Percentiles rank a stretch among this genome's conserved stretches.
Evolutionary conservation across 345 rosid genomes (phyloP).

Genomic region (Sapria himalayana): DNA sequence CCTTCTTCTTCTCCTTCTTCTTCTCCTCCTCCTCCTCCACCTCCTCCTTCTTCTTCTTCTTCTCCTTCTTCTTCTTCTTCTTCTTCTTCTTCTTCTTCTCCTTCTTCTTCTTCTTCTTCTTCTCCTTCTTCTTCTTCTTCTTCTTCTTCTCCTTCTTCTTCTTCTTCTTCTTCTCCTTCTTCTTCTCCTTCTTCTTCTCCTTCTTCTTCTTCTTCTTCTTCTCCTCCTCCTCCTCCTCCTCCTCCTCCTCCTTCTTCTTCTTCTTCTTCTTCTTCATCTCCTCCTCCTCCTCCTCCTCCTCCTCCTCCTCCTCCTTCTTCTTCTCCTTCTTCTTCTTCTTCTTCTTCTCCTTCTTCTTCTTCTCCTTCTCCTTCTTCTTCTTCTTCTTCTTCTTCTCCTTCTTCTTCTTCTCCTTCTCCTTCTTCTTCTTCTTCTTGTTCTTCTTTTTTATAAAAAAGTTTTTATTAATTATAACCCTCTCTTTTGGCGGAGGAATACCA

Average conservation of each 20-base stretch:
- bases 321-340: neutral
- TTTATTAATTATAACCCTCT: too few species aligned
- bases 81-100: too few species aligned
- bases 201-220: neutral
- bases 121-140: neutral
- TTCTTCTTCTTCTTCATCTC: neutral
- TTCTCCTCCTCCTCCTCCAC: too few species aligned
- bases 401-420: neutral
- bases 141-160: neutral
- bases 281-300: conserved; percentile 1
- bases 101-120: neutral
- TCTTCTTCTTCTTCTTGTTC: neutral
- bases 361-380: neutral
- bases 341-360: neutral
- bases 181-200: neutral
- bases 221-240: neutral
- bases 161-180: neutral
- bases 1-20: too few species aligned
- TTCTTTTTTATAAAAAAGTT: too few species aligned
- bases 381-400: neutral
- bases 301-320: neutral
- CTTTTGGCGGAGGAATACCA: too few species aligned
- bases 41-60: too few species aligned
- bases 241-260: neutral
- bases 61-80: too few species aligned